Evolutionary conservation across 805 yeast species (phyloP), one percentile per base, ranked within the genome.

Genomic region (Diddensiella caesifluorescens): DNA sequence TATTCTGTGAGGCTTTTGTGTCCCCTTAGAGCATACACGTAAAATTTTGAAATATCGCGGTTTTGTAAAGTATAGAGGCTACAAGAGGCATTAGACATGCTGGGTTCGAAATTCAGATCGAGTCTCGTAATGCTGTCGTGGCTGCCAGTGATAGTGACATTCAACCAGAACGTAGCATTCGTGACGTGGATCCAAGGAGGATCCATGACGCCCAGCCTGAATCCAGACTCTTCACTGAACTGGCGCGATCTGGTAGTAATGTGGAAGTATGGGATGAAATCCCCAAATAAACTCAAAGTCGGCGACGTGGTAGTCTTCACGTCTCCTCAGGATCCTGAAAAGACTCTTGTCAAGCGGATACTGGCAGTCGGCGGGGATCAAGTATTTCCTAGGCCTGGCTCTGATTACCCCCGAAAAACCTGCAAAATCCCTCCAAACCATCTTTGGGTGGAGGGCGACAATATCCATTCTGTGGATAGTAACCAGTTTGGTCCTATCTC

Each of bases 361-460:
- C 74, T 82, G 46, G 97, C 83, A 0, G 53, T 77, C 1, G 86
- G 76, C 41, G 90, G 92, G 19, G 95, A 88, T 51, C 56, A 68
- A 3, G 70, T 89, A 0, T 55, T 62, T 4, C 78, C 95, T 1
- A 68, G 81, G 20, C 50, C 49, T 13, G 39, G 40, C 7, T 64
- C 70, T 30, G 81, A 80, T 18, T 86, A 85, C 55, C 87, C 94
- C 4, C 72, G 79, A 55, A 65, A 69, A 1, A 63, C 67, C 33
- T 79, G 81, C 4, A 61, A 64, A 25, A 66, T 90, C 2, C 96
- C 96, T 2, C 63, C 83, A 41, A 81, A 79, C 54, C 97, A 90
- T 57, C 52, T 86, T 4, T 90, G 97, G 97, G 88, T 88, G 0
- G 97, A 90, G 60, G 97, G 97, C 4, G 97, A 90, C 60, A 88